Conservation (phyloP, 2,329 filamentous ascomycete species). For the Fusarium sp. region DNA sequence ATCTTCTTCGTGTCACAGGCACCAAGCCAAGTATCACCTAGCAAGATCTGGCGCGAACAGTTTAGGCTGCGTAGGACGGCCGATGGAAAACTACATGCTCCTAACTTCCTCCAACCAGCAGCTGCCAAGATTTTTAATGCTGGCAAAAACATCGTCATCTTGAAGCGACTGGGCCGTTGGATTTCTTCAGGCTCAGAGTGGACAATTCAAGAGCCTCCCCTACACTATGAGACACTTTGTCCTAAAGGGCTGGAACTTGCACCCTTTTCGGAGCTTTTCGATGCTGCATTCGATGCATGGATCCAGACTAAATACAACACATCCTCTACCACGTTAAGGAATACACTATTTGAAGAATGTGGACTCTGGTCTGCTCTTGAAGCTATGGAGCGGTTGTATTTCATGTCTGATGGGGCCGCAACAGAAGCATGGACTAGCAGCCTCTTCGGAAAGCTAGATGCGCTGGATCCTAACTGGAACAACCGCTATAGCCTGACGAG, state of each 20-base stretch:
- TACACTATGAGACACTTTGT: slow-evolving; percentile 71
- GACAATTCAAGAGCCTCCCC: slow-evolving; percentile 54
- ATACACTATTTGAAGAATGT: slow-evolving; percentile 75
- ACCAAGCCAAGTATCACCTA: slow-evolving; percentile 66
- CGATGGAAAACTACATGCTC: slow-evolving; percentile 73
- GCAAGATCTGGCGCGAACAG: slow-evolving; percentile 80
- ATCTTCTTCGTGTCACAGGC: slow-evolving; percentile 80
- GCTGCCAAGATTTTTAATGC: slow-evolving; percentile 82
- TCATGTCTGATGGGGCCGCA: slow-evolving; percentile 79
- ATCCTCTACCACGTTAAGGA: slow-evolving; percentile 74
- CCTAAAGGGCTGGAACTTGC: slow-evolving; percentile 61
- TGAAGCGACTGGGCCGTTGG: slow-evolving; percentile 76
- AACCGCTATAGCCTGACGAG: slow-evolving; percentile 86
- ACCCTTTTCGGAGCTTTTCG: slow-evolving; percentile 81
- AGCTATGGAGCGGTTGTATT: slow-evolving; percentile 77
- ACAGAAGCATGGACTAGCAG: slow-evolving; percentile 73
- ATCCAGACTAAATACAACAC: slow-evolving; percentile 79
- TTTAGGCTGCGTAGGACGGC: slow-evolving; percentile 74
- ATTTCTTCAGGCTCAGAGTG: slow-evolving; percentile 49
- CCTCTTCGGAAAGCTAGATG: slow-evolving; percentile 81
- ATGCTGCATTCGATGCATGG: slow-evolving; percentile 77
- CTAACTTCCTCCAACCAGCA: slow-evolving; percentile 78
- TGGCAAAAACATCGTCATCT: slow-evolving; percentile 87
- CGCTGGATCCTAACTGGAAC: slow-evolving; percentile 72
- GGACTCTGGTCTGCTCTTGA: slow-evolving; percentile 74